phyloP scores from a whole-genome alignment of 2,329 filamentous ascomycete genomes.

The Ophiostoma quercus region DNA sequence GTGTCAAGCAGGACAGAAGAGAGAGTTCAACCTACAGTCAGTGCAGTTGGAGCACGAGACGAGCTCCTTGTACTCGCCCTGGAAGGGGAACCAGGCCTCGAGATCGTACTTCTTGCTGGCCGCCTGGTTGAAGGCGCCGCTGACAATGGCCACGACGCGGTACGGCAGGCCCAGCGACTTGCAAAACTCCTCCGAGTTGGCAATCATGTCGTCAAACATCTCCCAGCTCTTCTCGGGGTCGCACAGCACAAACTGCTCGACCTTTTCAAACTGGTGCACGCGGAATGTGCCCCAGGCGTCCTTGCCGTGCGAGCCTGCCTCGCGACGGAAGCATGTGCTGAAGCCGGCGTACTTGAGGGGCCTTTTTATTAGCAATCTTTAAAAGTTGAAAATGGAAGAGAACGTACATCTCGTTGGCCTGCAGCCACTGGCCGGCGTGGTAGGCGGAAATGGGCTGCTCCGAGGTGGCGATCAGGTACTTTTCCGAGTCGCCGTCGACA shows the following conservation, averaged over 20 bases:
- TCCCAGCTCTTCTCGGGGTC: conserved; percentile 91
- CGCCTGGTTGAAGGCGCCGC: conserved; percentile 88
- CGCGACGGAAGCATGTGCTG: conserved; percentile 91
- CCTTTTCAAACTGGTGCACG: conserved; percentile 84
- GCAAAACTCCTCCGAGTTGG: conserved; percentile 89
- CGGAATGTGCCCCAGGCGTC: conserved; percentile 97
- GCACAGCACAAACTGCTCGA: conserved; percentile 45
- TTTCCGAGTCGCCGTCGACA: conserved; percentile 81
- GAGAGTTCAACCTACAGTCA: conserved; percentile 49
- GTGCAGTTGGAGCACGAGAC: conserved; percentile 98
- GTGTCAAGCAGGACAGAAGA: no score
- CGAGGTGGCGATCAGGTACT: conserved; percentile 63
- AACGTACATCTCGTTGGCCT: conserved; percentile 64
- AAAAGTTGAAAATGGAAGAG: no score
- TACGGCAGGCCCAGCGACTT: conserved; percentile 84
- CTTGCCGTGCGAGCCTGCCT: conserved; percentile 74
- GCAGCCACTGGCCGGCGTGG: conserved; percentile 90
- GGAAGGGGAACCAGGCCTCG: conserved; percentile 90
- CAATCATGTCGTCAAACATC: conserved; percentile 89
- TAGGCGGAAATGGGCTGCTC: conserved; percentile 93
- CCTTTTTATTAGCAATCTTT: no score
- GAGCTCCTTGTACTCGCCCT: conserved; percentile 96
- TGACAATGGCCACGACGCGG: conserved; percentile 88
- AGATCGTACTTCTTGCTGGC: conserved; percentile 88
- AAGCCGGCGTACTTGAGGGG: conserved; percentile 87